A percentile compares a stretch with the other conserved stretches of the same genome.
These are phyloP conservation scores for Cyclospora cayetanensis DNA, from an alignment of 169 alveolate genomes.

Conservation along the genomic window DNA sequence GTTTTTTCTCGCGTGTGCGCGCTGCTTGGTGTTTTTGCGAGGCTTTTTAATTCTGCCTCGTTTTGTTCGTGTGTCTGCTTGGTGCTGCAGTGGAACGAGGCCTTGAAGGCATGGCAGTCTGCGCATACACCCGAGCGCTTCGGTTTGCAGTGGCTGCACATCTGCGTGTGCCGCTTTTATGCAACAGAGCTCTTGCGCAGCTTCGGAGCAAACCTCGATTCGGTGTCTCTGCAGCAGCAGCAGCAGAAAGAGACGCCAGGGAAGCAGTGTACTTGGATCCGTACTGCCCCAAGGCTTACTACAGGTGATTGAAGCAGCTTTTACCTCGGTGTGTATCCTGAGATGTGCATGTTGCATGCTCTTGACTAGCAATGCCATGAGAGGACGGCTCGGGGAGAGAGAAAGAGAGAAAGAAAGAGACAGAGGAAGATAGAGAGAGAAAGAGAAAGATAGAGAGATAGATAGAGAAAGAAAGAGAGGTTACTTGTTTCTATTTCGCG, in stretches of 20 bases:
- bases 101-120: conserved; percentile 72
- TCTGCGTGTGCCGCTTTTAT: conserved; percentile 21
- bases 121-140: not conserved
- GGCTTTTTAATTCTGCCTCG: not conserved
- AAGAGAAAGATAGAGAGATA: too few species aligned
- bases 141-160: not conserved
- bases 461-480: too few species aligned
- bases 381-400: too few species aligned
- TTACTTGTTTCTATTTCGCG: too few species aligned
- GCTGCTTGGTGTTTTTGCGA: not conserved
- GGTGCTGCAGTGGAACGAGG: conserved; percentile 72
- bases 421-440: too few species aligned
- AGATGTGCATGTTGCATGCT: too few species aligned
- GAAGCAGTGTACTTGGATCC: conserved; percentile 27
- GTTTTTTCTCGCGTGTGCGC: too few species aligned
- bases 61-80: not conserved
- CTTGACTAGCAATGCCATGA: too few species aligned
- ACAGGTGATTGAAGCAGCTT: too few species aligned
- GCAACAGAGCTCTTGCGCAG: conserved; percentile 15
- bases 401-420: too few species aligned
- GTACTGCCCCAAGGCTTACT: not conserved
- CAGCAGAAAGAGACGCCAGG: conserved; percentile 20
- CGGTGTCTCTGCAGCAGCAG: conserved; percentile 41
- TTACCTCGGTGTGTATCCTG: too few species aligned
- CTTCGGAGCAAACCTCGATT: not conserved